Evolutionary conservation across 140 eudicot genomes (phyloP), one percentile per base, ranked within the genome.

Genomic region (Cichorium intybus): DNA sequence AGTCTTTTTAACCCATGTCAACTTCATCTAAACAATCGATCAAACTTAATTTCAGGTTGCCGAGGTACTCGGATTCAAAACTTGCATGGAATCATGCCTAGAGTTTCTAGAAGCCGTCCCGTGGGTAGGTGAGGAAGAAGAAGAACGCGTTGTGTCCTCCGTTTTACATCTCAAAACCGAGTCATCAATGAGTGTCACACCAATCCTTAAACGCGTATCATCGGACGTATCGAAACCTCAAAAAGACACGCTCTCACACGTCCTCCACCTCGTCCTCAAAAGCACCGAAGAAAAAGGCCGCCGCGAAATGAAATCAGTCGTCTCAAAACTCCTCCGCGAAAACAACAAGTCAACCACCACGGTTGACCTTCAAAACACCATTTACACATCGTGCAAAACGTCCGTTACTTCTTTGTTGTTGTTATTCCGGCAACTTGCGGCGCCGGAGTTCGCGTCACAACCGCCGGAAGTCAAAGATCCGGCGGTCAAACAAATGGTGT

Each of bases 71-170:
- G 90, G 95, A 45, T 93, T 79, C 78, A 79, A 59, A 47, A 76
- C 83, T 23, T 93, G 99, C 82, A 82, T 93, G 62, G 80, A 80
- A 47, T 81, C 95, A 28, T 88, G 99, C 53, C 64, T 93, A 65
- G 94, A 88, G 41, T 88, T 88, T 74, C 75, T 93, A 68, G 99
- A 93, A 70, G 99, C 99, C 7, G 99, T 82, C 74, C 99, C 99
- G 7, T 93, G 99, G 99, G 94, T 88, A 8, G 99, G 99, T 28
- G 94, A 93, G 68, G 99, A 92, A 57, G 98, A 93, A 82, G 99
- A 93, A 71, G 97, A 88, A 22, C 85, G 86, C 50, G 99, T 93
- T 6, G 90, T 93, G 12, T 76, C 97, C 16, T 88, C 88, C 11
- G 89, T 88, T 34, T 54, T 77, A 24, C 80, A 75, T 45, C 96